A percentile compares a stretch with the other conserved stretches of the same genome.
Conservation (phyloP, 192 early-diverging fungal genomes). For the Umbelopsis isabellina region DNA sequence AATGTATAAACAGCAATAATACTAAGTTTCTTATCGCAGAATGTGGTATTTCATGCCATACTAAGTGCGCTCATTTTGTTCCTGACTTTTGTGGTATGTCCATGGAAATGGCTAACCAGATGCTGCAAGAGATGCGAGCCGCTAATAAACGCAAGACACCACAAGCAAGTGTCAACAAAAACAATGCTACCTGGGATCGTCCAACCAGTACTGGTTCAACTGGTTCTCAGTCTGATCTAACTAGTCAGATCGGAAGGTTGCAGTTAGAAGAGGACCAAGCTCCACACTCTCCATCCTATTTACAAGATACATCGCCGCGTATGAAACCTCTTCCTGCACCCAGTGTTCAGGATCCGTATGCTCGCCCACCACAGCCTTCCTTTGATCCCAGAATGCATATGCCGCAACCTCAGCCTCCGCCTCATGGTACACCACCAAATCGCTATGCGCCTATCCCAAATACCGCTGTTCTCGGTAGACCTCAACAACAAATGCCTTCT, state of each 20-base stretch:
- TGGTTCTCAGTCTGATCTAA: not conserved
- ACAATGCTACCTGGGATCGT: conserved; percentile 11
- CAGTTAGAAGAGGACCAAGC: not conserved
- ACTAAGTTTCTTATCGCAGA: conserved; percentile 60
- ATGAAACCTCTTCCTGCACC: conserved; percentile 13
- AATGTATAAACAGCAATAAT: not conserved
- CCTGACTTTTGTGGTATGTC: conserved; percentile 93
- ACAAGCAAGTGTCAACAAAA: conserved; percentile 6
- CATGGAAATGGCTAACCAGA: conserved; percentile 81
- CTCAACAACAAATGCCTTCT: not conserved
- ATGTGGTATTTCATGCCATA: conserved; percentile 82
- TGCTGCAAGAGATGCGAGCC: conserved; percentile 82
- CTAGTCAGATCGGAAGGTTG: conserved; percentile 1
- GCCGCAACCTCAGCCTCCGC: conserved; percentile 8
- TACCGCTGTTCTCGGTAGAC: not conserved
- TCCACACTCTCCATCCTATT: not conserved
- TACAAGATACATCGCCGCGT: not conserved
- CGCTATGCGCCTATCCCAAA: conserved; percentile 13
- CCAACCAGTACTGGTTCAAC: not conserved
- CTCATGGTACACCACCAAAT: conserved; percentile 10
- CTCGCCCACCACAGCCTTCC: not conserved
- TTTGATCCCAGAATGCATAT: conserved; percentile 18
- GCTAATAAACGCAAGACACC: conserved; percentile 37
- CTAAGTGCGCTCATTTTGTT: conserved; percentile 79
- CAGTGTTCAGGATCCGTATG: not conserved